Conservation (phyloP, 2,329 filamentous ascomycete species). For the Calonectria hongkongensis region DNA sequence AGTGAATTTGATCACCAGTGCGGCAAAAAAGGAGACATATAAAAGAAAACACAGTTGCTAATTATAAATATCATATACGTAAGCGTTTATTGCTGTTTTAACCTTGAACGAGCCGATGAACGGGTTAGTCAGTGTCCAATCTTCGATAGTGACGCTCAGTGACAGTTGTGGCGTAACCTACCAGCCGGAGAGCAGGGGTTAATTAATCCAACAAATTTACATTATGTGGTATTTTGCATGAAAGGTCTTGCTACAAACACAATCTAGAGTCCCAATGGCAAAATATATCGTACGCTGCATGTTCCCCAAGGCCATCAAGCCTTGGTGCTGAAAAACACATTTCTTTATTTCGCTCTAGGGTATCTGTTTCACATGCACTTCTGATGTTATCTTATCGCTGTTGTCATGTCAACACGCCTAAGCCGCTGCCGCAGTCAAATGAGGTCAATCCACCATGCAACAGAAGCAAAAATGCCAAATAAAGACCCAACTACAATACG, state of each 20-base stretch:
- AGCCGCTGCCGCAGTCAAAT: constrained; percentile 7
- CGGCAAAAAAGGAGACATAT: too few species aligned
- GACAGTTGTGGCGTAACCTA: neutral
- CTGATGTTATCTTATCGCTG: neutral
- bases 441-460: constrained; percentile 3
- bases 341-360: neutral
- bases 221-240: neutral
- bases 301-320: neutral
- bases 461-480: constrained; percentile 21
- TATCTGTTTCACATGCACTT: neutral
- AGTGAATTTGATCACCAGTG: neutral
- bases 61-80: neutral
- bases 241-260: neutral
- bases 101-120: neutral
- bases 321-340: neutral
- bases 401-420: constrained; percentile 13
- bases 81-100: neutral
- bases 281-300: neutral
- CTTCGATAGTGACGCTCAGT: neutral
- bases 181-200: neutral
- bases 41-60: neutral
- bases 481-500: neutral
- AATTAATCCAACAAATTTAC: neutral
- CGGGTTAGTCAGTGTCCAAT: neutral
- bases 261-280: neutral